Conservation (phyloP, 169 alveolate species). For the Cryptosporidium muris region DNA sequence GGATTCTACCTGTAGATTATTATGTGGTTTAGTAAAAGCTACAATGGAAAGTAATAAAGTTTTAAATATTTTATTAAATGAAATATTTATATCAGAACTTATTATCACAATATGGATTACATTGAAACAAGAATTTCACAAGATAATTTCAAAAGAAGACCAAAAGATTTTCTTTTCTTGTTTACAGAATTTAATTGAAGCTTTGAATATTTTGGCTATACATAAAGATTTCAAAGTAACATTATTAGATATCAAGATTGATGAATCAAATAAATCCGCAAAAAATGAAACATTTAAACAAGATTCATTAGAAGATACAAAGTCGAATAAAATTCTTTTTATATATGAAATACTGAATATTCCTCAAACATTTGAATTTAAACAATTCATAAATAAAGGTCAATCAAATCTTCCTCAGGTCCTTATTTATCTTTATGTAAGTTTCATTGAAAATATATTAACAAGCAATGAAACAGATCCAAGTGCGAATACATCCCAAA, state of each 20-base stretch:
- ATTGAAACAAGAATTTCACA: background rate
- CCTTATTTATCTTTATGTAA: slow-evolving; percentile 16
- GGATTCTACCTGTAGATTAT: slow-evolving; percentile 29
- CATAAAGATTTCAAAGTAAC: slow-evolving; percentile 30
- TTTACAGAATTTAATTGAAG: slow-evolving; percentile 48
- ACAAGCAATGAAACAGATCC: slow-evolving; percentile 57
- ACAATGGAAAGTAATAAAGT: slow-evolving; percentile 27
- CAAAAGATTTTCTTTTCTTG: slow-evolving; percentile 2
- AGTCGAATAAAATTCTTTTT: slow-evolving; percentile 9
- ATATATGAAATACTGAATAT: slow-evolving; percentile 12
- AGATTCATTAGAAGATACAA: background rate
- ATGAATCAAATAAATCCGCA: background rate
- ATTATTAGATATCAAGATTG: slow-evolving; percentile 27
- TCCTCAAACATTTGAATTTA: slow-evolving; percentile 9
- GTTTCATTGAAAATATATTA: slow-evolving; percentile 40
- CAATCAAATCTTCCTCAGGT: background rate
- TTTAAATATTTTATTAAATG: slow-evolving; percentile 8
- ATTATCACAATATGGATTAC: background rate
- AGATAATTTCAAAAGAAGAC: background rate
- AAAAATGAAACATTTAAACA: background rate
- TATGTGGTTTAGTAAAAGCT: slow-evolving; percentile 34
- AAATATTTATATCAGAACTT: slow-evolving; percentile 9
- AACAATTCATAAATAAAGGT: background rate
- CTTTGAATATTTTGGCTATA: slow-evolving; percentile 37
- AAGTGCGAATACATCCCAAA: slow-evolving; percentile 1